Evolutionary conservation across 768 basidiomycete genomes (phyloP).

Genomic region (Tricholoma terreum): DNA sequence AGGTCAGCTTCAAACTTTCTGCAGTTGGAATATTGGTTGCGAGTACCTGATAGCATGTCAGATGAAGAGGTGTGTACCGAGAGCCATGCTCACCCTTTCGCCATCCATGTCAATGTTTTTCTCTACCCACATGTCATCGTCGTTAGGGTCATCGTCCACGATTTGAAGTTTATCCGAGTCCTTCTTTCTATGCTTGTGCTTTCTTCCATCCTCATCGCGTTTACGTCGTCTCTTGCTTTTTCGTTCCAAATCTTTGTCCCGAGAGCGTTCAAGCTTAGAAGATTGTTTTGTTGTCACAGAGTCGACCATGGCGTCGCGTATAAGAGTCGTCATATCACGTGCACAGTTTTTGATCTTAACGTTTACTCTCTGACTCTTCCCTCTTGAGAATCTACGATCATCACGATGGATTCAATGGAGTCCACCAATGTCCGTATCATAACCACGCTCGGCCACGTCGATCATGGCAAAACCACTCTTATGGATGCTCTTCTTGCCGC

Average conservation of each 20-base stretch:
- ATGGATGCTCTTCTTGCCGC: conserved; percentile 95
- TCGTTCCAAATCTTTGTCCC: conserved; percentile 40
- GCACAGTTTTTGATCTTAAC: conserved; percentile 7
- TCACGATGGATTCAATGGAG: conserved; percentile 34
- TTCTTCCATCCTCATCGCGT: conserved; percentile 39
- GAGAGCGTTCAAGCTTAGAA: conserved; percentile 32
- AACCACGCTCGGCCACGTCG: conserved; percentile 86
- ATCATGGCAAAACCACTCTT: conserved; percentile 95
- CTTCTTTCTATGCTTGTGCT: conserved; percentile 42
- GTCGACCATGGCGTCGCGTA: conserved; percentile 9
- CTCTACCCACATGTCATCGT: conserved; percentile 83
- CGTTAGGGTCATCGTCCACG: conserved; percentile 71
- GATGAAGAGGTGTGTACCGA: conserved; percentile 6
- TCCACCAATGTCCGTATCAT: conserved; percentile 64
- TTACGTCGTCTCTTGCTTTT: conserved; percentile 56
- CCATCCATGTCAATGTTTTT: conserved; percentile 81
- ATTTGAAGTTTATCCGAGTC: conserved; percentile 43
- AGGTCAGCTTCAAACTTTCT: conserved; percentile 66
- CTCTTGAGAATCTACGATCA: not conserved
- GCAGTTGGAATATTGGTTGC: conserved; percentile 76
- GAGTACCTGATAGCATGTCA: conserved; percentile 43
- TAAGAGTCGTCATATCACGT: conserved; percentile 22
- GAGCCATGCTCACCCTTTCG: conserved; percentile 53
- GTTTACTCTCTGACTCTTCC: no score
- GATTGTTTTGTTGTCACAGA: conserved; percentile 14